phyloP scores from a whole-genome alignment of 768 basidiomycete genomes.

The Tubosaeta brunneosetosa region DNA sequence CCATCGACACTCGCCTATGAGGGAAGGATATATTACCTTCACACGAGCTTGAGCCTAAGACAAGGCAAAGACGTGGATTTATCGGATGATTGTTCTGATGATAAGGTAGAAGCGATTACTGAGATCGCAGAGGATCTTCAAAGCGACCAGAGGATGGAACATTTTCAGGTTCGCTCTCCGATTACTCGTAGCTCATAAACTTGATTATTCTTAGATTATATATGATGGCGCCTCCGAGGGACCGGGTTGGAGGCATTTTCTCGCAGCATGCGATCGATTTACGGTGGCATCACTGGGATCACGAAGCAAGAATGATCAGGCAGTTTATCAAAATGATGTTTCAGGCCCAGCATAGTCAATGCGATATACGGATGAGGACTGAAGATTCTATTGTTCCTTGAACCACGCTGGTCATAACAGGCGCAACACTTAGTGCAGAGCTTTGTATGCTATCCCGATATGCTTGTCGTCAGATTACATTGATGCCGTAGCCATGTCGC shows the following conservation, averaged over 20 bases:
- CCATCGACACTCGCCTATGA: conserved; percentile 40
- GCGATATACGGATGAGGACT: neutral
- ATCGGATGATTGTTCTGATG: neutral
- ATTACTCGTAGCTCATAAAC: neutral
- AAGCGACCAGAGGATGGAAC: conserved; percentile 44
- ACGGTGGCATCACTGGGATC: conserved; percentile 28
- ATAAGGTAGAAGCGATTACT: conserved; percentile 23
- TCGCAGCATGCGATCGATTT: conserved; percentile 41
- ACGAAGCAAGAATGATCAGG: conserved; percentile 16
- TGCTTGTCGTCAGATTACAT: too few relatives aligned
- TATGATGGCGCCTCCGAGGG: conserved; percentile 37
- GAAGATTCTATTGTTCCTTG: neutral
- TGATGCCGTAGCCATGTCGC: too few relatives aligned
- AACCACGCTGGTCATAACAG: neutral
- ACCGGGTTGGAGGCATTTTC: conserved; percentile 43
- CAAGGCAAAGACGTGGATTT: conserved; percentile 34
- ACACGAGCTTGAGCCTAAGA: conserved; percentile 44
- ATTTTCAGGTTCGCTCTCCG: conserved; percentile 47
- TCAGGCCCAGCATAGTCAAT: neutral
- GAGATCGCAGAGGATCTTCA: conserved; percentile 56
- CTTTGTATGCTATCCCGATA: neutral
- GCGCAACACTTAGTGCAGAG: neutral
- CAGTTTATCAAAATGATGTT: conserved; percentile 6
- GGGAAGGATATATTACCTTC: conserved; percentile 42
- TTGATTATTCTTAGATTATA: conserved; percentile 36